Base-by-base conservation (phyloP, 1,139 yeast genomes). In the Zygotorulaspora mrakii region DNA sequence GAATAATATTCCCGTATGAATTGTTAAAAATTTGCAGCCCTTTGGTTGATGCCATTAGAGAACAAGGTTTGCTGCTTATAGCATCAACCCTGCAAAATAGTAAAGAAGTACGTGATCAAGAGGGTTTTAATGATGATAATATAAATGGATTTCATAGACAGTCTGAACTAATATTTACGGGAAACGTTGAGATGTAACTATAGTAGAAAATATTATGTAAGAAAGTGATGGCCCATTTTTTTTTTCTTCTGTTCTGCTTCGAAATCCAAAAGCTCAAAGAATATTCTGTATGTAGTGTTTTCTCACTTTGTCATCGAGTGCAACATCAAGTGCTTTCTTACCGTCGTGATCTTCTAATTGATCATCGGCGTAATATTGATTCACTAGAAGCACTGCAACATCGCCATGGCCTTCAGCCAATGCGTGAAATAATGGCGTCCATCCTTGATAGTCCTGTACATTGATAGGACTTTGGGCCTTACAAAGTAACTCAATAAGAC, bases 401-500 rank as follows among this genome's bases (percentile, higher is more conserved):
- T 86, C 96, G 2, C 82, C 89, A 56, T 82, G 82, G 0, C 96
- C 96, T 60, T 89, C 98, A 0, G 96, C 91, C 40, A 84, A 65
- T 0, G 97, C 96, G 61, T 87, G 95, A 61, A 87, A 95, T 50
- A 89, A 62, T 0, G 95, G 79, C 0, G 95, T 84, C 89, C 94
- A 86, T 0, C 95, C 94, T 37, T 74, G 71, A 13, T 54, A 53
- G 57, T 89, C 97, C 30, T 75, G 73, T 4, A 79, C 70, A 55
- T 87, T 85, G 18, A 88, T 58, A 13, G 86, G 83, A 2, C 82
- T 77, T 39, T 73, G 73, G 9, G 76, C 74, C 6, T 69, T 65
- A 35, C 64, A 59, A 22, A 59, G 38, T 11, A 58, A 31, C n/a
- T 73, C 68, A 3, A 76, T 73, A 31, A 82, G 58, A 2, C 76